Conservation (phyloP, 2,329 filamentous ascomycete species). For the Fusarium sp. region DNA sequence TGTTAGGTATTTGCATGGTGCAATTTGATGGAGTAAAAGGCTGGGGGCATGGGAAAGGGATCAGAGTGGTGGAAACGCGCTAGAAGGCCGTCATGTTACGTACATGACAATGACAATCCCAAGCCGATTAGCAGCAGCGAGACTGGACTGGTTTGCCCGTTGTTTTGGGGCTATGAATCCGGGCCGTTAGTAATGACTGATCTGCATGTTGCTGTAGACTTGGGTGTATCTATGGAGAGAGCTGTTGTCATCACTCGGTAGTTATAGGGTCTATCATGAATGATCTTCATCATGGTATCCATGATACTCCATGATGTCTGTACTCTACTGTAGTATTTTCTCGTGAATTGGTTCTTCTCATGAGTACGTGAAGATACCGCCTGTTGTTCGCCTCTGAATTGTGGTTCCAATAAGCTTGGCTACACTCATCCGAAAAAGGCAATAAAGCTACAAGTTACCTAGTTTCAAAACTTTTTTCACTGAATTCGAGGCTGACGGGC, state of each 20-base stretch:
- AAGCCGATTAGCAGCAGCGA: neutral
- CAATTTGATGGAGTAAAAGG: slow-evolving; percentile 32
- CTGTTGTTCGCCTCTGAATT: slow-evolving; percentile 16
- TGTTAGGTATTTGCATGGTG: slow-evolving; percentile 19
- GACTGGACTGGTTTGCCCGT: slow-evolving; percentile 23
- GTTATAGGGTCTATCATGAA: neutral
- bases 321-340: neutral
- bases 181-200: slow-evolving; percentile 29
- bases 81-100: slow-evolving; percentile 38
- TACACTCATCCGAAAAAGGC: slow-evolving; percentile 12
- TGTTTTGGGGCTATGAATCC: slow-evolving; percentile 21
- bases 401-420: slow-evolving; percentile 21
- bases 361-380: too few species aligned
- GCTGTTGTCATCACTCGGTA: neutral
- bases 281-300: slow-evolving; percentile 16
- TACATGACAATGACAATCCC: slow-evolving; percentile 15
- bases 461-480: slow-evolving; percentile 10
- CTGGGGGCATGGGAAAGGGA: slow-evolving; percentile 10
- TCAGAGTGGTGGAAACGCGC: slow-evolving; percentile 9
- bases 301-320: neutral
- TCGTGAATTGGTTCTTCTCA: neutral
- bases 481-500: slow-evolving; percentile 36
- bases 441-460: slow-evolving; percentile 20
- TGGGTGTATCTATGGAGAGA: neutral
- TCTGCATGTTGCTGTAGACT: neutral